These are phyloP conservation scores for Paramecium primaurelia DNA, from an alignment of 73 alveolate species.

Conservation along the genomic window DNA sequence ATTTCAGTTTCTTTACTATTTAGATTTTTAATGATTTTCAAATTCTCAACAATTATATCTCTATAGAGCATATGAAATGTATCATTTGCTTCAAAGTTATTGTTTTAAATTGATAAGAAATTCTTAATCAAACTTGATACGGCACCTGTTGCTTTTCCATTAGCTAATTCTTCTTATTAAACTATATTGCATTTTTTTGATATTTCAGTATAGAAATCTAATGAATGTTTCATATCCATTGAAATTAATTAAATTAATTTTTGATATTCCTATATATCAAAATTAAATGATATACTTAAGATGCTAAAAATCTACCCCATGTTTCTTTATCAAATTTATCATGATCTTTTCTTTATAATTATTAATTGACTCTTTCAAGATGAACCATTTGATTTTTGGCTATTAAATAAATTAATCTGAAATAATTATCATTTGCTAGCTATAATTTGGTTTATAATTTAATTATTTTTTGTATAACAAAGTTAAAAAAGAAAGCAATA, in stretches of 20 bases:
- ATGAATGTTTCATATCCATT: slow-evolving; percentile 4
- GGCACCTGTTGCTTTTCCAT: slow-evolving; percentile 15
- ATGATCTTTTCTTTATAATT: slow-evolving; percentile 29
- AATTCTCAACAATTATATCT: slow-evolving; percentile 44
- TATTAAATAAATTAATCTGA: slow-evolving; percentile 47
- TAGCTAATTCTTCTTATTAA: slow-evolving; percentile 37
- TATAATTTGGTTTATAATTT: background rate
- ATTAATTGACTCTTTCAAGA: slow-evolving; percentile 39
- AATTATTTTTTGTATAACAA: slow-evolving; percentile 49
- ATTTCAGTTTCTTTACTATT: slow-evolving; percentile 36
- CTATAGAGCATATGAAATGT: slow-evolving; percentile 38
- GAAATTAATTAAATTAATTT: background rate
- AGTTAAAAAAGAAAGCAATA: slow-evolving; percentile 61
- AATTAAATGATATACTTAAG: background rate
- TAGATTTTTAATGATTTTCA: background rate
- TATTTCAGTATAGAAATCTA: background rate
- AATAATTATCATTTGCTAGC: slow-evolving; percentile 23
- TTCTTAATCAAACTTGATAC: background rate
- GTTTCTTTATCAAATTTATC: slow-evolving; percentile 46
- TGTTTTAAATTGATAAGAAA: slow-evolving; percentile 28
- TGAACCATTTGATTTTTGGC: slow-evolving; percentile 50
- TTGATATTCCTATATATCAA: background rate
- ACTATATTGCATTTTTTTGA: background rate
- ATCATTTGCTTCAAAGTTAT: slow-evolving; percentile 43
- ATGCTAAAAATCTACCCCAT: slow-evolving; percentile 49